These are phyloP conservation scores for Skeletonema potamos DNA, from an alignment of 108 stramenopile species.

Conservation along the genomic window DNA sequence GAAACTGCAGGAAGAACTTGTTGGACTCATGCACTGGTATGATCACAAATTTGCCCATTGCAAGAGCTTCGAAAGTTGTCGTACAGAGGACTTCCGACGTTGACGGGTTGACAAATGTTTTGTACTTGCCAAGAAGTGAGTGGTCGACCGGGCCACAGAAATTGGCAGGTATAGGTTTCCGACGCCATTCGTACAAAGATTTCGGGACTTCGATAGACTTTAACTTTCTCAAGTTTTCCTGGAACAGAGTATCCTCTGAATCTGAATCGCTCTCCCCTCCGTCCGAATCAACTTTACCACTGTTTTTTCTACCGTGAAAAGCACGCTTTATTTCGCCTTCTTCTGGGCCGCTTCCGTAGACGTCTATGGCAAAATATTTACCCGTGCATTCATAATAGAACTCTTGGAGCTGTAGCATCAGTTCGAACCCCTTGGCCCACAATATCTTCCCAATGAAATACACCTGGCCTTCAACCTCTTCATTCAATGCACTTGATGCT, in stretches of 20 bases:
- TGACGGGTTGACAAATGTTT: conserved; percentile 86
- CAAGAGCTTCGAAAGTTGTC: conserved; percentile 67
- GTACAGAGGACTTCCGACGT: conserved; percentile 85
- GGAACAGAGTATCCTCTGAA: not conserved
- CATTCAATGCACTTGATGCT: conserved; percentile 9
- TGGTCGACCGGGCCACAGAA: conserved; percentile 83
- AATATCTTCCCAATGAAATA: conserved; percentile 90
- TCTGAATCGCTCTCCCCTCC: not conserved
- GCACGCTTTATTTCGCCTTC: conserved; percentile 71
- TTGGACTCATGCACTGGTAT: conserved; percentile 78
- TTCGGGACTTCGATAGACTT: conserved; percentile 51
- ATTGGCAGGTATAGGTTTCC: conserved; percentile 68
- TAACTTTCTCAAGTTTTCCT: conserved; percentile 33
- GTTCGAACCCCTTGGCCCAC: conserved; percentile 85
- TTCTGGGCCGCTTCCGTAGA: conserved; percentile 85
- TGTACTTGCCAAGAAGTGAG: conserved; percentile 59
- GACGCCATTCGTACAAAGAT: conserved; percentile 55
- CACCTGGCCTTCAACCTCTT: conserved; percentile 33
- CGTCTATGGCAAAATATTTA: conserved; percentile 69
- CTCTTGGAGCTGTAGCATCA: conserved; percentile 72
- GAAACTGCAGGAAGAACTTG: conserved; percentile 71
- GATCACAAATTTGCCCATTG: conserved; percentile 87
- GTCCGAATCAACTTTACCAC: not conserved
- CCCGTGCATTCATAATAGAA: conserved; percentile 68
- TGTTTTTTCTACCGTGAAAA: conserved; percentile 53